Base-by-base conservation (phyloP, 2,329 filamentous ascomycete genomes). In the Aspergillus ustus region DNA sequence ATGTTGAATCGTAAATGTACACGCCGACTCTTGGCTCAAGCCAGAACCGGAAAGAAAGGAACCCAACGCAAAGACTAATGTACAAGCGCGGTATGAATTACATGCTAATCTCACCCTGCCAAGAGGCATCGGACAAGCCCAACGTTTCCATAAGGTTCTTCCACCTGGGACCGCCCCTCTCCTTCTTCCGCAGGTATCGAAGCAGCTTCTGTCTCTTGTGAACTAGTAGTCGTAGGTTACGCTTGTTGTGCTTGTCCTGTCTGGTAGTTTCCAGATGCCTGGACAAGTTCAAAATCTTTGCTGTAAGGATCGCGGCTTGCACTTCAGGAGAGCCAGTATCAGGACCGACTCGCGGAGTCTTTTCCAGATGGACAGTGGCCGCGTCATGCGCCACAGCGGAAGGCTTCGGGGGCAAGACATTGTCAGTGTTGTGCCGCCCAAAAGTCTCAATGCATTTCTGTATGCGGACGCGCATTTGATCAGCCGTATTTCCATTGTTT, bases 241-340 rank as follows among this genome's bases (percentile, higher is more conserved):
- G 85, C 86, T 96, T 97, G 81, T 97, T 97, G 75, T 92, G 87
- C 82, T 96, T 97, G 75, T 99, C 95, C 75, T 90, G 92, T 76
- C 90, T 91, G 68, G 87, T 85, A 46, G 81, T 83, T 72, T 90
- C 84, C 55, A 97, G 78, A 67, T 89, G 88, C 68, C 90, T 84
- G 17, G 91, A 89, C 53, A 99, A 77, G 25, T 90, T 88, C 65
- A 92, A 85, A 74, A 99, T 99, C 84, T 97, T 98, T 60, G 92
- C 87, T 3, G 95, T 99, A 75, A 99, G 78, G 69, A 99, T 96
- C 50, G 93, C 93, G 67, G 96, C 92, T 82, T 99, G 95, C n/a
- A 99, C 96, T 80, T 99, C 95, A 7, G 92, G 92, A 70, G 92
- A 96, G 40, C 95, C 95, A 0, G 94, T 99, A 75, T 99, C 95